Conservation (phyloP, 2,329 filamentous ascomycete species). For the Stemphylium beticola region DNA sequence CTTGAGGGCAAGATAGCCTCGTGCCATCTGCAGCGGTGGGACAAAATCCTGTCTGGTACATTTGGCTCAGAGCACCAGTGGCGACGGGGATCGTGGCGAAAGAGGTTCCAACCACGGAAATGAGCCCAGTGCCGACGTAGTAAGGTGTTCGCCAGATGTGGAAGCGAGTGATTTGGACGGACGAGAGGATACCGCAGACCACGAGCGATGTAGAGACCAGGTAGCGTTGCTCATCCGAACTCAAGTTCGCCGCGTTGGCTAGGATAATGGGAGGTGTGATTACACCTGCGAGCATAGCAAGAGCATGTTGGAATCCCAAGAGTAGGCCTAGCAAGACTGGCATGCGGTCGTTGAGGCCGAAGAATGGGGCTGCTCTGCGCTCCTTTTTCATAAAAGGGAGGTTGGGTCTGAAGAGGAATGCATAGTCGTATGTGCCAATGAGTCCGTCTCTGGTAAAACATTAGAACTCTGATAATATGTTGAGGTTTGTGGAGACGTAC, state of each 20-base stretch:
- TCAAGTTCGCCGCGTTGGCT: constrained; percentile 68
- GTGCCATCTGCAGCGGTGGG: constrained; percentile 66
- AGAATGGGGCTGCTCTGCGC: constrained; percentile 72
- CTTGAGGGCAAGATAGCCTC: constrained; percentile 75
- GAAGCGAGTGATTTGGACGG: constrained; percentile 77
- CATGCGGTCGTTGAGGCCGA: constrained; percentile 80
- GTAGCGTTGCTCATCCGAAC: constrained; percentile 69
- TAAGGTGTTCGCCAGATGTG: constrained; percentile 75
- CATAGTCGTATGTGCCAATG: constrained; percentile 88
- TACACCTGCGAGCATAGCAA: constrained; percentile 72
- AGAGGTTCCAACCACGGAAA: constrained; percentile 80
- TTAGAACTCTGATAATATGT: not conserved
- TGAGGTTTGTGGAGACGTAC: constrained; percentile 31
- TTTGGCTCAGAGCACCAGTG: constrained; percentile 73
- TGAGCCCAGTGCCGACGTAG: constrained; percentile 69
- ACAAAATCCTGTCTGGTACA: constrained; percentile 77
- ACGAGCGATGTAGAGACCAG: constrained; percentile 80
- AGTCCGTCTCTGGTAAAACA: constrained; percentile 66
- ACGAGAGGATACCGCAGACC: constrained; percentile 76
- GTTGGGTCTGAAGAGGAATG: constrained; percentile 80
- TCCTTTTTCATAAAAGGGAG: constrained; percentile 78
- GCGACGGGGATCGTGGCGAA: constrained; percentile 79
- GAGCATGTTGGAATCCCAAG: constrained; percentile 78
- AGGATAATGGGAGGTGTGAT: constrained; percentile 82
- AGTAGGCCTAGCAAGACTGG: constrained; percentile 75